phyloP scores from a whole-genome alignment of 2,329 filamentous ascomycete genomes.

The Diaporthe longicolla region DNA sequence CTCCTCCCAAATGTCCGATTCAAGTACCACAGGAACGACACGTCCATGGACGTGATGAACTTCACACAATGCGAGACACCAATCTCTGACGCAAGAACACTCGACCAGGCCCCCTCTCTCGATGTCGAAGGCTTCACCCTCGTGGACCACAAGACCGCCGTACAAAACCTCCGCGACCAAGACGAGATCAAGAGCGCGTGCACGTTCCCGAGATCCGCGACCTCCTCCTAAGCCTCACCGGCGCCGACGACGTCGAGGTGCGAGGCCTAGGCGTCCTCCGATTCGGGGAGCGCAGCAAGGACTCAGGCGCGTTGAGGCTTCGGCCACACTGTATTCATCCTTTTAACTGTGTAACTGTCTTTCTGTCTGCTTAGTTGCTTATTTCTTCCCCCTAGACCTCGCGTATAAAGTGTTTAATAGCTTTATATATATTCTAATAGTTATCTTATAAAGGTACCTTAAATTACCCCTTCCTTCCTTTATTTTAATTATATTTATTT shows the following conservation, averaged over 20 bases:
- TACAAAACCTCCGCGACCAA: conserved; percentile 10
- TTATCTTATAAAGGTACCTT: no score
- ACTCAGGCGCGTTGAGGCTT: conserved; percentile 24
- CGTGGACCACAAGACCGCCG: conserved; percentile 6
- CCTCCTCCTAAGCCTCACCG: not conserved
- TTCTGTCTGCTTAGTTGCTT: no score
- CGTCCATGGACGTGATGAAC: conserved; percentile 19
- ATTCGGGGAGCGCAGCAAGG: conserved; percentile 11
- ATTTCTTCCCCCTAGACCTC: no score
- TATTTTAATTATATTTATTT: no score
- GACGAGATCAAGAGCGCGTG: conserved; percentile 9
- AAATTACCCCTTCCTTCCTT: no score
- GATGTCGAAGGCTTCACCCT: conserved; percentile 19
- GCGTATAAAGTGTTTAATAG: no score
- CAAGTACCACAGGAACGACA: conserved; percentile 25
- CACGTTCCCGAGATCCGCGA: conserved; percentile 15
- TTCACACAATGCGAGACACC: not conserved
- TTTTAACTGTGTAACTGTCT: no score
- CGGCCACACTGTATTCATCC: no score
- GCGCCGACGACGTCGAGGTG: not conserved
- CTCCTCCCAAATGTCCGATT: not conserved
- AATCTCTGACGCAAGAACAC: conserved; percentile 1
- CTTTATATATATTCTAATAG: no score
- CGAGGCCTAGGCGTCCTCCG: conserved; percentile 6
- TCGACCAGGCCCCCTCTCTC: not conserved